A percentile compares a stretch with the other conserved stretches of the same genome.
Conservation (phyloP, 495 filamentous ascomycete genomes). For the Penicillium fimorum region DNA sequence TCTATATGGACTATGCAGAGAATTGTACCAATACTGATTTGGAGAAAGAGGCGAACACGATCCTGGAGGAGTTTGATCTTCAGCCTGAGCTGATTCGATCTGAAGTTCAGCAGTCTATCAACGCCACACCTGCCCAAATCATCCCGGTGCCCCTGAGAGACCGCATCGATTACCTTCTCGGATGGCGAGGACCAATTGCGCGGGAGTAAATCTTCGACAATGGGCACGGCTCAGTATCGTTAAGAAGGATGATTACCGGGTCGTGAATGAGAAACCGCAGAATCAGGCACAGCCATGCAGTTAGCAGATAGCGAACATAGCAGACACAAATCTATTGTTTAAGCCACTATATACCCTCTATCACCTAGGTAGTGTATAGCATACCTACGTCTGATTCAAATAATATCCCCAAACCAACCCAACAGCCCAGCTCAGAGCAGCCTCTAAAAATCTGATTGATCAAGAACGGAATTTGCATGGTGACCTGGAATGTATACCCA, state of each 20-base stretch:
- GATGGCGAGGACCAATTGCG: constrained; percentile 35
- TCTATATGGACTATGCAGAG: too few species aligned
- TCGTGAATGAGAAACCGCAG: neutral
- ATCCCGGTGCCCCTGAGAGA: constrained; percentile 22
- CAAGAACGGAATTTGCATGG: too few species aligned
- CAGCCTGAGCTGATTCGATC: neutral
- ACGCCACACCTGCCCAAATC: neutral
- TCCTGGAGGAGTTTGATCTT: neutral
- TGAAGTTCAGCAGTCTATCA: neutral
- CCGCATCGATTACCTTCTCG: constrained; percentile 37
- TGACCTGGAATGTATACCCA: too few species aligned
- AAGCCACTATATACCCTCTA: neutral
- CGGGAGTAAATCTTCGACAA: neutral
- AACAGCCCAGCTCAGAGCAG: too few species aligned
- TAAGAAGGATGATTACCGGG: too few species aligned
- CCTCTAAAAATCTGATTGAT: too few species aligned
- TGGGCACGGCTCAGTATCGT: neutral
- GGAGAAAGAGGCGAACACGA: neutral
- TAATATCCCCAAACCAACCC: too few species aligned
- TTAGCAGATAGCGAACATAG: neutral
- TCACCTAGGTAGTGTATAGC: too few species aligned
- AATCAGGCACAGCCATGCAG: neutral
- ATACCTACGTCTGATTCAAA: too few species aligned
- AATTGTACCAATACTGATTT: neutral
- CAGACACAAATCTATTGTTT: neutral